Percentiles rank a stretch among this genome's conserved stretches.
Evolutionary conservation across 2,329 filamentous ascomycete species (phyloP).

Genomic region (Colletotrichum tamarilloi): DNA sequence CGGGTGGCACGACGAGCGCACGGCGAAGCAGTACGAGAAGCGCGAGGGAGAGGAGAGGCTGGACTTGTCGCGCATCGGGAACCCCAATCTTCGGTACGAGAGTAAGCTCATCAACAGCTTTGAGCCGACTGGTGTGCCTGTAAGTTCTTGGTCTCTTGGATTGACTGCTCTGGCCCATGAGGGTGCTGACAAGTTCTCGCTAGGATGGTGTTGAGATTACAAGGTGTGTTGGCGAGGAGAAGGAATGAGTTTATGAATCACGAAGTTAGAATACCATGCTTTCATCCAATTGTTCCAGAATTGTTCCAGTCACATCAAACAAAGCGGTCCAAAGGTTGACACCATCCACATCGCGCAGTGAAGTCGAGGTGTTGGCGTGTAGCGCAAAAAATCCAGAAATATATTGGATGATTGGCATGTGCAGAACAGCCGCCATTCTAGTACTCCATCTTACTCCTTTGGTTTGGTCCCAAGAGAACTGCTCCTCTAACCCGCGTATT

Average conservation of each 20-base stretch:
- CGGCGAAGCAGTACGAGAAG: conserved; percentile 67
- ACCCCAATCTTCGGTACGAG: conserved; percentile 74
- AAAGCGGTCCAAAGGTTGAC: background rate
- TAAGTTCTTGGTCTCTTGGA: conserved; percentile 50
- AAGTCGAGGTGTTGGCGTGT: background rate
- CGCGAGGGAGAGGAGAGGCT: conserved; percentile 55
- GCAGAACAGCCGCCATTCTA: conserved; percentile 25
- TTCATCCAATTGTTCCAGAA: background rate
- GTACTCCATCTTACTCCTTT: conserved; percentile 7
- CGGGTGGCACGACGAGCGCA: conserved; percentile 52
- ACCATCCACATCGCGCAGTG: background rate
- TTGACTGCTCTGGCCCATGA: too few relatives aligned
- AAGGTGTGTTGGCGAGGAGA: conserved; percentile 58
- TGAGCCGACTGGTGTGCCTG: conserved; percentile 74
- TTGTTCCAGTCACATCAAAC: background rate
- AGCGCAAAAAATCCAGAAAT: conserved; percentile 10
- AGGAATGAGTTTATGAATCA: conserved; percentile 2
- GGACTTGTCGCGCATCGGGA: conserved; percentile 55
- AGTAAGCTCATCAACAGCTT: conserved; percentile 73
- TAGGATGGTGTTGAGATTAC: conserved; percentile 77
- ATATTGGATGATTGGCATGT: conserved; percentile 27
- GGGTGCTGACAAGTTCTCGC: background rate
- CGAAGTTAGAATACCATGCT: background rate
- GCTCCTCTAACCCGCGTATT: conserved; percentile 12
- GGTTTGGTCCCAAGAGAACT: background rate